Evolutionary conservation across 345 rosid genomes (phyloP), one percentile per base, ranked within the genome.

Genomic region (Salix arbutifolia): DNA sequence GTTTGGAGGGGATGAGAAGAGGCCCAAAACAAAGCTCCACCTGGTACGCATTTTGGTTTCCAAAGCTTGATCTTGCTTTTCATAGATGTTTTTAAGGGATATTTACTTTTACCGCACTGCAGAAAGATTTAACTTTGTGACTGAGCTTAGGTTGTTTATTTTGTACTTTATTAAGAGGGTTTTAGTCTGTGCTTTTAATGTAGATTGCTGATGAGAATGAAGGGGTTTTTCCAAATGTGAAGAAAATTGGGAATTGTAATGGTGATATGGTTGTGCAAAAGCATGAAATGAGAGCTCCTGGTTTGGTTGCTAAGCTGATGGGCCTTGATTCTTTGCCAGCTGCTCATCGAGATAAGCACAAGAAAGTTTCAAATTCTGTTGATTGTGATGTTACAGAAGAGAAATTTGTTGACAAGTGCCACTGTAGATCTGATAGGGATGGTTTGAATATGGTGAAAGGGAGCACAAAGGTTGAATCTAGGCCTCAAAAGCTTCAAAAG

Each of bases 261-360:
- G 81, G 71, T 19, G 84, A 77, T 62, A 66, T 25, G 31, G 38
- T 40, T 58, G 85, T 83, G 71, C 80, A 74, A 53, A 90, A 87
- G 87, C 89, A 83, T 69, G 98, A 90, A 70, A 90, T 90, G 93
- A 78, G 79, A 78, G 48, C 91, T 74, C 97, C 97, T 2, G 78
- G 96, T 79, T 83, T 96, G 84, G 97, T 96, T 73, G 99, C 97
- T 52, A 90, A 92, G 89, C 86, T 96, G 37, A 96, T 96, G 99
- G 99, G 99, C 11, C 96, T 96, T 74, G 99, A 95, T 38, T 89
- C 97, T 46, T 78, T 93, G 82, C 99, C 99, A 0, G 78, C 91
- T 38, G 83, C 62, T 33, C 81, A 76, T 12, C 80, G 83, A 81
- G 93, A 93, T 65, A 90, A 90, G 84, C 85, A 81, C 26, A 90